A percentile compares a stretch with the other conserved stretches of the same genome.
phyloP scores from a whole-genome alignment of 1,284 basidiomycete species.

The Mycena sp. region DNA sequence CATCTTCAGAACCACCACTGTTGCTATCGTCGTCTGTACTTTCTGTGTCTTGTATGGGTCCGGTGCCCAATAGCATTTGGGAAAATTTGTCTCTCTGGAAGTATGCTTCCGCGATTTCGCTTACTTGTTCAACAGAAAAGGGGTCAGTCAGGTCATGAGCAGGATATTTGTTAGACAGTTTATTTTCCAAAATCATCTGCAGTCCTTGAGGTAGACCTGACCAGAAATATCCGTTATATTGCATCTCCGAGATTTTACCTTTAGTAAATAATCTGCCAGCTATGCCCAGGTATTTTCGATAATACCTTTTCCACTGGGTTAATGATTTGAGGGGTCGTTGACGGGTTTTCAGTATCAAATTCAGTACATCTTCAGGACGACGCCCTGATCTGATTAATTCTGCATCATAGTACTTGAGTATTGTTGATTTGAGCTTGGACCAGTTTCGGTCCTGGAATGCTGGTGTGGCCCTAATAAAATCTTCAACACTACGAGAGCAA shows the following conservation, averaged over 20 bases:
- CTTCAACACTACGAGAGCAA: too few species aligned
- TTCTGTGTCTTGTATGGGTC: neutral
- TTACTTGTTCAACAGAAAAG: neutral
- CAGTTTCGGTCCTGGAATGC: too few species aligned
- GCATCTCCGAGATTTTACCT: neutral
- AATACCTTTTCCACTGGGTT: conserved; percentile 3
- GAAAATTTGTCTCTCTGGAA: neutral
- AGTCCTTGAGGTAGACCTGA: neutral
- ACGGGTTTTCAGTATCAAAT: too few species aligned
- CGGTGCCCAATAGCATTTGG: neutral
- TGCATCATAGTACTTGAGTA: too few species aligned
- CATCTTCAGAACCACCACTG: neutral
- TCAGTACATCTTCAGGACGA: too few species aligned
- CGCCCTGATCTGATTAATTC: too few species aligned
- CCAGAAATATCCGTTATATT: conserved; percentile 2
- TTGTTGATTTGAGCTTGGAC: too few species aligned
- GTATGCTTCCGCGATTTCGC: neutral
- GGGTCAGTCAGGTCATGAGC: neutral
- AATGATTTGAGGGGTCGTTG: conserved; percentile 8
- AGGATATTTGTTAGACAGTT: neutral
- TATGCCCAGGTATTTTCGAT: neutral
- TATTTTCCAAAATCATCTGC: neutral
- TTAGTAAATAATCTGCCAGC: neutral
- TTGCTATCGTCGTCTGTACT: neutral
- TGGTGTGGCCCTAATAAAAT: too few species aligned